These are phyloP conservation scores for Spathaspora sp. DNA, from an alignment of 1,139 yeast genomes.

Conservation along the genomic window DNA sequence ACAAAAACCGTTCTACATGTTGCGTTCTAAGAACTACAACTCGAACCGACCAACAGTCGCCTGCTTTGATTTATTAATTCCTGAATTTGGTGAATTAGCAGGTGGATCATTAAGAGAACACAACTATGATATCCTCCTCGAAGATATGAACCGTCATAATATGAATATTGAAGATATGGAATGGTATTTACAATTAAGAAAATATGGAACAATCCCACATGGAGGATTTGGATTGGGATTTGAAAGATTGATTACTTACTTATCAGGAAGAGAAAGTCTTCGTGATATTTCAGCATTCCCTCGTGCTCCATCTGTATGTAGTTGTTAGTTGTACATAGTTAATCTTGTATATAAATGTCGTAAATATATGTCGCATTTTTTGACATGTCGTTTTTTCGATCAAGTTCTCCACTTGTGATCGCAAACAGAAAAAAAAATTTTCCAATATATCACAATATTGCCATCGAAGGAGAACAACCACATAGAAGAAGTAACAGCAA, in stretches of 20 bases:
- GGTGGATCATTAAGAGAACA: slow-evolving; percentile 95
- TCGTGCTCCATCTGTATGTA: slow-evolving; percentile 36
- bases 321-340: slow-evolving; percentile 22
- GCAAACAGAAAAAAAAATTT: slow-evolving; percentile 6
- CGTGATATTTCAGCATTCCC: slow-evolving; percentile 89
- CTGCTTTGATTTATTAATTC: slow-evolving; percentile 85
- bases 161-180: slow-evolving; percentile 62
- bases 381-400: neutral
- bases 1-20: slow-evolving; percentile 93
- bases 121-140: slow-evolving; percentile 43
- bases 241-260: slow-evolving; percentile 76
- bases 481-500: slow-evolving; percentile 2
- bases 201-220: slow-evolving; percentile 83
- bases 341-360: neutral
- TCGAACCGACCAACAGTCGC: slow-evolving; percentile 64
- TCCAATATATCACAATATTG: slow-evolving; percentile 5
- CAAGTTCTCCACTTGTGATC: neutral
- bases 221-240: slow-evolving; percentile 98
- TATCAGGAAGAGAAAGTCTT: slow-evolving; percentile 72
- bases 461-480: slow-evolving; percentile 2
- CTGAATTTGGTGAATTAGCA: slow-evolving; percentile 92
- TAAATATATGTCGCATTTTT: neutral
- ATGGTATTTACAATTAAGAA: slow-evolving; percentile 80
- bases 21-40: slow-evolving; percentile 34
- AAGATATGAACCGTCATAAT: slow-evolving; percentile 47